Evolutionary conservation across 371 early-diverging fungal species (phyloP).

Genomic region (Mycotypha africana): DNA sequence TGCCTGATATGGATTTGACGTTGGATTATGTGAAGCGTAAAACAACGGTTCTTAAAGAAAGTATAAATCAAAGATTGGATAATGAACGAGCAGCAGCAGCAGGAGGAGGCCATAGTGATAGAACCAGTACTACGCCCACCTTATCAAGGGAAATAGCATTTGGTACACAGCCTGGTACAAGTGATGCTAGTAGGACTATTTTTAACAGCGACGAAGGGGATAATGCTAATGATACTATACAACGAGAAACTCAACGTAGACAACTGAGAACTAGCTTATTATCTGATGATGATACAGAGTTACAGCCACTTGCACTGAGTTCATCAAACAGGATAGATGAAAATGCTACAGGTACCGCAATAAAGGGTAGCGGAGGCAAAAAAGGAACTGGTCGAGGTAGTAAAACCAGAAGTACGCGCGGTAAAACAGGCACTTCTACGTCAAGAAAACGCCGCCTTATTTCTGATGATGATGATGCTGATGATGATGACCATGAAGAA

Average conservation of each 20-base stretch:
- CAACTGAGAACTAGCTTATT: too few species aligned
- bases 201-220: too few species aligned
- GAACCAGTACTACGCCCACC: conserved; percentile 5
- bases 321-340: too few species aligned
- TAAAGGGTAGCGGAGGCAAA: background rate
- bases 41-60: conserved; percentile 9
- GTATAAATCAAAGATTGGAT: conserved; percentile 1
- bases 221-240: too few species aligned
- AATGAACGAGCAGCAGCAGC: conserved; percentile 8
- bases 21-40: conserved; percentile 14
- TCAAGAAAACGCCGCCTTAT: background rate
- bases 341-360: background rate
- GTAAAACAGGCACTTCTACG: background rate
- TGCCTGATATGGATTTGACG: conserved; percentile 6
- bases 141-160: background rate
- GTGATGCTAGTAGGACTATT: background rate
- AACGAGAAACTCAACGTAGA: too few species aligned
- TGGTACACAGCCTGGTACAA: background rate
- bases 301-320: background rate
- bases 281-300: background rate
- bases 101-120: conserved; percentile 8
- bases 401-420: background rate
- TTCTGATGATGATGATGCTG: background rate
- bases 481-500: background rate
- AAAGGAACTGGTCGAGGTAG: background rate